Evolutionary conservation across 148 eudicot species (phyloP).

Genomic region (Bassia scoparia): DNA sequence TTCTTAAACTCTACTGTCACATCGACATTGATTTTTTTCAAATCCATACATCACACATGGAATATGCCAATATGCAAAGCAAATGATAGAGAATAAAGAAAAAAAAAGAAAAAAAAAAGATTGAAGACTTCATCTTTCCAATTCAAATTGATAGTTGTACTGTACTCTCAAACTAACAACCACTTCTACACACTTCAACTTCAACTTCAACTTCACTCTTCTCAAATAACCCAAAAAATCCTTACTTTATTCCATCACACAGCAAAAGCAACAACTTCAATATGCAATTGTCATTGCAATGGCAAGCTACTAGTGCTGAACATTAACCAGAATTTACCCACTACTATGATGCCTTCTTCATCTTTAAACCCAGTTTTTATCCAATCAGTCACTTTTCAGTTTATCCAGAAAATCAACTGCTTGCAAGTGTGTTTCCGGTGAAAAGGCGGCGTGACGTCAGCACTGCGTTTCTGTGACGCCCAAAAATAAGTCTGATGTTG

Average conservation of each 20-base stretch:
- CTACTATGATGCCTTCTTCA: slow-evolving; percentile 19
- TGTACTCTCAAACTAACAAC: no score
- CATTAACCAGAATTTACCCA: neutral
- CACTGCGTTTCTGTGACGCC: slow-evolving; percentile 49
- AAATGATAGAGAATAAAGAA: no score
- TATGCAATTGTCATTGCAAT: slow-evolving; percentile 9
- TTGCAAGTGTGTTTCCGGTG: slow-evolving; percentile 30
- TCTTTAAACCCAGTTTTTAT: slow-evolving; percentile 11
- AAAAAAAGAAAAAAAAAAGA: no score
- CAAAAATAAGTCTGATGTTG: slow-evolving; percentile 45
- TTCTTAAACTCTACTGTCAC: no score
- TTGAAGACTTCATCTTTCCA: no score
- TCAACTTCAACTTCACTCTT: no score
- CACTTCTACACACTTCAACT: no score
- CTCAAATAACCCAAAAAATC: neutral
- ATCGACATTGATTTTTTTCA: no score
- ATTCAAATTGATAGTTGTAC: no score
- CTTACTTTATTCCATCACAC: neutral
- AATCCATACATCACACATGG: no score
- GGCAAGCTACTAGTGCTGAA: neutral
- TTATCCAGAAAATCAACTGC: slow-evolving; percentile 4
- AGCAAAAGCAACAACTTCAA: neutral
- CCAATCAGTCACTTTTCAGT: neutral
- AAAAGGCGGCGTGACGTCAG: slow-evolving; percentile 29
- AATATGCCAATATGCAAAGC: no score